A percentile compares a stretch with the other conserved stretches of the same genome.
phyloP scores from a whole-genome alignment of 2,329 filamentous ascomycete species.

The Scedosporium aurantiacum region DNA sequence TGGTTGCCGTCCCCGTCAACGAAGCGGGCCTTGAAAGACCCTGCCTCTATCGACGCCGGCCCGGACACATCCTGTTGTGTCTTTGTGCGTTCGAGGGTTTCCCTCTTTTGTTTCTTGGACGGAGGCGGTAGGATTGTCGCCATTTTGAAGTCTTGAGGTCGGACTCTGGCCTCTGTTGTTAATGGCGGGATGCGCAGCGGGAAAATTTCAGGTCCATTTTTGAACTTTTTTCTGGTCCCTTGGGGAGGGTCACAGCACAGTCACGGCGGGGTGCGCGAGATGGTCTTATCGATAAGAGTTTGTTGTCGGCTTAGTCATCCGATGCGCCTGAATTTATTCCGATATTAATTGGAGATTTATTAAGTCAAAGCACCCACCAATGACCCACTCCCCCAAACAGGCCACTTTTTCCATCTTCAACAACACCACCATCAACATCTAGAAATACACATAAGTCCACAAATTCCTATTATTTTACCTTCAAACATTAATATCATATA shows the following conservation, averaged over 20 bases:
- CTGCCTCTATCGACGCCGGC: conserved; percentile 56
- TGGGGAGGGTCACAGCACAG: neutral
- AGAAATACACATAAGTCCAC: too few species aligned
- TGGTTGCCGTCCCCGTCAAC: conserved; percentile 68
- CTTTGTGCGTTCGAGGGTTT: conserved; percentile 58
- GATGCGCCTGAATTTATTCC: too few species aligned
- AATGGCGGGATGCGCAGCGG: neutral
- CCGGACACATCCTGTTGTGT: conserved; percentile 65
- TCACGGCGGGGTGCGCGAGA: neutral
- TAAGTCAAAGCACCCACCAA: too few species aligned
- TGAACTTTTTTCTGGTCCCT: neutral
- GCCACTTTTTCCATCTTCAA: too few species aligned
- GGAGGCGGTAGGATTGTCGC: conserved; percentile 73
- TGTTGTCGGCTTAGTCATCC: neutral
- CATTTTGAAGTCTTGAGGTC: conserved; percentile 36
- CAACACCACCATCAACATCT: too few species aligned
- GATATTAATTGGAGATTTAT: neutral
- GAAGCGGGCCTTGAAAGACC: conserved; percentile 78
- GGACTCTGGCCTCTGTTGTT: neutral
- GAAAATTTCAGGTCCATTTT: neutral
- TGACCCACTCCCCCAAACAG: too few species aligned
- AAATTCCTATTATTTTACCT: too few species aligned
- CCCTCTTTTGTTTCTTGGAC: conserved; percentile 76
- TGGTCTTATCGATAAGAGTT: too few species aligned
- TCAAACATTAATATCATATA: too few species aligned